Evolutionary conservation across 1,284 basidiomycete genomes (phyloP), one percentile per base, ranked within the genome.

Genomic region (Leccinum colubrinum): DNA sequence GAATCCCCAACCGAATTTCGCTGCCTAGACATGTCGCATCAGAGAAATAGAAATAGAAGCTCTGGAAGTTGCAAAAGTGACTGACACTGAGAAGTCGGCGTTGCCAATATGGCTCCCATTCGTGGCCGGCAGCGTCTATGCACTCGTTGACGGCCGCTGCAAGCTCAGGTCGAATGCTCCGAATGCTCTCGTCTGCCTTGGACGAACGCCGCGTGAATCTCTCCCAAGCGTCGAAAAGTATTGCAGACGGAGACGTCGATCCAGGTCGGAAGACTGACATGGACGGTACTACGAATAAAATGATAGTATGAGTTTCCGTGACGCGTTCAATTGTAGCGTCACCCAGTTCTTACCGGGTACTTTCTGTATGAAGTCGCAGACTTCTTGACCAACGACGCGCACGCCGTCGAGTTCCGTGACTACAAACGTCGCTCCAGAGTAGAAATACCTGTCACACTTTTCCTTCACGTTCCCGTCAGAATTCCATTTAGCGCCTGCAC

Each of bases 1-100:
- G 74, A 96, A 99, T 1, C 93, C 90, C 63, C 95, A 87, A 1
- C 97, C 97, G 68, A 97, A 98, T 70, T 95, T 94, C 0, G 97
- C 97, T 12, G 96, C 95, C 93, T 95, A 57, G 12, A 52, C 15
- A 64, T 46, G 43, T n/a, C 61, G 22, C 46, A 55, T 66, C 52
- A 63, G 55, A n/a, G 52, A n/a, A 53, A 11, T 12, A n/a, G 25
- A 27, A 51, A 51, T 9, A 51, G 6, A 25, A 27, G 12, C 20
- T 51, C 22, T 12, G 20, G 5, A 51, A 53, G 9, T 33, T 7
- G 15, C 15, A 3, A 3, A 5, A 30, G 30, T 27, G 52, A 58
- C 78, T 71, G 64, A 94, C 94, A 72, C 86, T 93, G 17, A 99
- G 81, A 43, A 99, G 80, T 55, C 86, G 84, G 61, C 90, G 86